Base-by-base conservation (phyloP, 1,284 basidiomycete genomes). In the Marasmius fiardii region DNA sequence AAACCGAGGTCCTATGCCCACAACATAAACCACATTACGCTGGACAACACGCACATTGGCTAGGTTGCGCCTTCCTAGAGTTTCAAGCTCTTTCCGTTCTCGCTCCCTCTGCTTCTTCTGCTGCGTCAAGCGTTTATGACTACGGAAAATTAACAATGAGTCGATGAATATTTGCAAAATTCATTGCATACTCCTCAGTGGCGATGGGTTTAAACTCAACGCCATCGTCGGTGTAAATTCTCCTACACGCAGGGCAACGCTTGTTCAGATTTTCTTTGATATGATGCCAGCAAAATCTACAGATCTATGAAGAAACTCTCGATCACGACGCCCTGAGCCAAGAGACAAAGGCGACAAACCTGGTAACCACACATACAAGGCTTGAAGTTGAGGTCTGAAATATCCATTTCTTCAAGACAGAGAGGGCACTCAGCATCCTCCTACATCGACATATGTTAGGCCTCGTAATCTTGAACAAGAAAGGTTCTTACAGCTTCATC, bases 211-310 rank as follows among this genome's bases (percentile, higher is more conserved):
- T 96, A 77, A 97, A 98, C 70, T 98, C 93, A 39, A 98, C 91
- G 45, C 88, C 83, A 58, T 96, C 91, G 63, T 98, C 93, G 24
- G 93, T 91, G 69, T 99, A 99, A 62, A 92, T 85, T 65, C 95
- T 82, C 67, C 97, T 83, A 74, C 97, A 99, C 34, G 97, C 97
- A 39, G 97, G 97, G 72, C 97, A 99, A 54, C 94, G 86, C 60
- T 95, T 90, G 71, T 99, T 99, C 58, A 97, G 79, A 74, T 97
- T 92, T 76, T 94, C 85, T 78, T 93, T 91, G 82, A 98, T 96
- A 74, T 98, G 95, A 75, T 98, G 93, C 88, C 95, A 99, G 73
- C 97, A 99, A 77, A 99, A 99, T 58, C 95, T 92, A 72, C 97
- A 99, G 65, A 99, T 95, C 95, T 98, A 63, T 31, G 33, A 8